Evolutionary conservation across 2,329 filamentous ascomycete species (phyloP).

Genomic region (Nemania diffusa): DNA sequence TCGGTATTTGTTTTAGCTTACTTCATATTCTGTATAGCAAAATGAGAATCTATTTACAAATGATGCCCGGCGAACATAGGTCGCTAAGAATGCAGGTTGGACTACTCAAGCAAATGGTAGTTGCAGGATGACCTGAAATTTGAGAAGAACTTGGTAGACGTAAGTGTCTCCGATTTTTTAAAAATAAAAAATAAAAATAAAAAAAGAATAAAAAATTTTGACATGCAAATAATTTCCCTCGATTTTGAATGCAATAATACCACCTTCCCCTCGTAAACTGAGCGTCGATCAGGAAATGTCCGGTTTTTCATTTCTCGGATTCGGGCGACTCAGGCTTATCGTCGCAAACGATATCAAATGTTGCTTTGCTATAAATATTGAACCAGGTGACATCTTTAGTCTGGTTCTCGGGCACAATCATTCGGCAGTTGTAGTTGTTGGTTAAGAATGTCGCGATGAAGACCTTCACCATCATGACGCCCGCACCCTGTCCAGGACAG

Average conservation of each 20-base stretch:
- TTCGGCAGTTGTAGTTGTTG: background rate
- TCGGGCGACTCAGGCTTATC: background rate
- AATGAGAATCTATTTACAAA: too few species aligned
- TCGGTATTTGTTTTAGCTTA: too few species aligned
- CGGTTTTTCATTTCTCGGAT: background rate
- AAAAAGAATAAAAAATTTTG: too few species aligned
- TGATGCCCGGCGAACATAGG: too few species aligned
- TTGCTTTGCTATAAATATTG: constrained; percentile 17
- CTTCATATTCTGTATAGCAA: too few species aligned
- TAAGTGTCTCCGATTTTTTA: too few species aligned
- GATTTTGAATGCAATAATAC: background rate
- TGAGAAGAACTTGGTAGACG: too few species aligned
- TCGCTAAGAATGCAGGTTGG: too few species aligned
- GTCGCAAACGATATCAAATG: constrained; percentile 12
- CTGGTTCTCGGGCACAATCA: constrained; percentile 5
- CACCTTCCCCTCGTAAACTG: background rate
- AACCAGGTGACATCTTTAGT: constrained; percentile 12
- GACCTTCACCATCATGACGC: constrained; percentile 16
- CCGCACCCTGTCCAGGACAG: constrained; percentile 11
- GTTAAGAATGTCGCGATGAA: constrained; percentile 13
- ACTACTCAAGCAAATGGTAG: too few species aligned
- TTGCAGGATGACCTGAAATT: too few species aligned
- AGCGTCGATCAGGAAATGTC: background rate
- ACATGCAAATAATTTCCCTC: background rate
- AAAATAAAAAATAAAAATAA: too few species aligned